phyloP scores from a whole-genome alignment of 2,329 filamentous ascomycete genomes.

The Byssoonygena ceratinophila region DNA sequence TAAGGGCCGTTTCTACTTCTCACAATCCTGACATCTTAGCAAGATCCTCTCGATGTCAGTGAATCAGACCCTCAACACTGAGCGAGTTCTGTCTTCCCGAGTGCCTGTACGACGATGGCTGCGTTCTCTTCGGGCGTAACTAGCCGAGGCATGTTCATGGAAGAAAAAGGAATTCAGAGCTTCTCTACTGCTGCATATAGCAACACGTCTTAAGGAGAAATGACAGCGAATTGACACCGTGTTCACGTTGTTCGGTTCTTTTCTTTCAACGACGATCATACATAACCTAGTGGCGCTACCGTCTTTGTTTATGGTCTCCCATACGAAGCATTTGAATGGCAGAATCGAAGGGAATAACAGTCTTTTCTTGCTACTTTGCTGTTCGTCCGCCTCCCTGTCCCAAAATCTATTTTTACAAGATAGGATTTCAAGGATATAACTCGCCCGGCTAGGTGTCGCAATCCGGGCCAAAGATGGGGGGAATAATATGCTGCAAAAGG shows the following conservation, averaged over 20 bases:
- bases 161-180: not conserved
- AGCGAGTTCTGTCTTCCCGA: too few relatives aligned
- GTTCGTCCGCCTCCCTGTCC: not conserved
- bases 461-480: slow-evolving; percentile 17
- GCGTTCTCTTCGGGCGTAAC: too few relatives aligned
- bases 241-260: too few relatives aligned
- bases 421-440: slow-evolving; percentile 14
- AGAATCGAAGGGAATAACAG: not conserved
- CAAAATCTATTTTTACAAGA: slow-evolving; percentile 28
- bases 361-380: not conserved
- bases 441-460: not conserved
- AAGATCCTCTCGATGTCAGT: too few relatives aligned
- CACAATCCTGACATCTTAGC: too few relatives aligned
- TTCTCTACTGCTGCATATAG: not conserved
- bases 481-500: slow-evolving; percentile 17
- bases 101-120: too few relatives aligned
- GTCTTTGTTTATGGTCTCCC: too few relatives aligned
- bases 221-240: not conserved
- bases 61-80: too few relatives aligned
- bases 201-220: not conserved
- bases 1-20: too few relatives aligned
- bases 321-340: not conserved
- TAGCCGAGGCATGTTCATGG: not conserved
- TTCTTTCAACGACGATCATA: not conserved
- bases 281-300: not conserved